Evolutionary conservation across 371 early-diverging fungal genomes (phyloP).

Genomic region (Polyrhizophydium stewartii): DNA sequence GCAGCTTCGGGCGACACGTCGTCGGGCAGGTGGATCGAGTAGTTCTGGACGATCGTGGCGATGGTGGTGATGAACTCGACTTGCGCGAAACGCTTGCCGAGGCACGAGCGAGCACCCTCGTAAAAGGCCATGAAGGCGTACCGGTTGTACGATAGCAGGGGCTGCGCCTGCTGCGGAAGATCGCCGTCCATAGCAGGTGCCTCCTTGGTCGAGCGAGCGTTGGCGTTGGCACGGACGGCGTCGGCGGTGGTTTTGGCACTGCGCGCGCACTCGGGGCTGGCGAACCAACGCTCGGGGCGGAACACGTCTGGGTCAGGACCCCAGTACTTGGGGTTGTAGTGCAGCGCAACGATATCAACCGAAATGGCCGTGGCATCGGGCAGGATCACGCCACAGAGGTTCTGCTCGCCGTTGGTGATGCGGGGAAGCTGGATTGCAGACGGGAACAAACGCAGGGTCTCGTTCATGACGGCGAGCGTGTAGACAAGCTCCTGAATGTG

Average conservation of each 20-base stretch:
- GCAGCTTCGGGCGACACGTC: conserved; percentile 4
- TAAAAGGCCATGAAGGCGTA: conserved; percentile 19
- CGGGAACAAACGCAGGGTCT: conserved; percentile 24
- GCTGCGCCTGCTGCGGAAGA: neutral
- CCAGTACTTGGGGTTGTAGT: conserved; percentile 7
- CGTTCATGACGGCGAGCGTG: conserved; percentile 28
- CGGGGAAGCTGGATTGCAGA: conserved; percentile 23
- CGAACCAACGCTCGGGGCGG: conserved; percentile 5
- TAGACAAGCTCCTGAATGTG: conserved; percentile 15
- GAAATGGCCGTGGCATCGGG: conserved; percentile 13
- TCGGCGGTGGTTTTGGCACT: neutral
- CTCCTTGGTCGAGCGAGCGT: conserved; percentile 1
- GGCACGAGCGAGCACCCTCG: conserved; percentile 23
- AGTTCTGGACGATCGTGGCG: conserved; percentile 17
- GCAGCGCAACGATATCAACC: conserved; percentile 3
- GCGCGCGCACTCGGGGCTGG: neutral
- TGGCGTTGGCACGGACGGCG: neutral
- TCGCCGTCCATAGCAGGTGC: too few species aligned
- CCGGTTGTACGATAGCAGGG: neutral
- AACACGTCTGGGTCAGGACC: conserved; percentile 1
- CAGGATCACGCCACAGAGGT: conserved; percentile 16
- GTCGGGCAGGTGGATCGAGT: conserved; percentile 2
- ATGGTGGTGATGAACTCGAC: conserved; percentile 24
- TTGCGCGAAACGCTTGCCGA: conserved; percentile 34
- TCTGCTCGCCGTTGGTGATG: conserved; percentile 5